Evolutionary conservation across 2,329 filamentous ascomycete species (phyloP), one percentile per base, ranked within the genome.

Genomic region (Nothophoma quercina): DNA sequence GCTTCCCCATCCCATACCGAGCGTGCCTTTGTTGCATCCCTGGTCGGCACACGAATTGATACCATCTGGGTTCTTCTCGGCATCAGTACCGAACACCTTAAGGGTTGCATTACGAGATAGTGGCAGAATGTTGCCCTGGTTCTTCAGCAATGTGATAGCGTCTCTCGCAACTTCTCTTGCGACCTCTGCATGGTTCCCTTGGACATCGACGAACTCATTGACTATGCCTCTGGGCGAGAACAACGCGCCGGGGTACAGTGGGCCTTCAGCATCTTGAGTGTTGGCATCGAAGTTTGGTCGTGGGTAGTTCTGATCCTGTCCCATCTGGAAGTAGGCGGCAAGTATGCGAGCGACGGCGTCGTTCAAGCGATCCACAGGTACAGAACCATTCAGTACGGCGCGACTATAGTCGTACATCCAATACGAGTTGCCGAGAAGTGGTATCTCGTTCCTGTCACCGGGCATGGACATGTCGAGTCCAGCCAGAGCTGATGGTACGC

Each of bases 311-410:
- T 64, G 59, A 34, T 75, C 71, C 41, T 75, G 73, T n/a, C 71
- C 70, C 60, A 74, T 61, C 46, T 75, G 88, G 69, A 95, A 96
- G 89, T 91, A 97, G 0, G 92, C 81, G 0, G 93, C 93, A 1
- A 96, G 88, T 55, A 96, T 86, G 6, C 93, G 85, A 1, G 91
- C 90, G 0, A 85, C 89, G 86, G 96, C 95, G 68, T 98, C 93
- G 63, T 97, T 90, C 32, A 98, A 75, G 12, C 93, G 84, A 12
- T 89, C 86, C 57, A 96, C 79, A 0, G 93, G 92, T 0, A 97
- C 80, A 0, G 91, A 93, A 0, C 88, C 88, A 62, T 98, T 97
- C 34, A 96, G 79, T 1, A 91, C 83, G 0, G 92, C 83, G 38
- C 85, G 85, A 0, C 87, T 93, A 39, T 97, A 81, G 61, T 95